phyloP scores from a whole-genome alignment of 1,284 basidiomycete genomes.

The Megacollybia platyphylla region DNA sequence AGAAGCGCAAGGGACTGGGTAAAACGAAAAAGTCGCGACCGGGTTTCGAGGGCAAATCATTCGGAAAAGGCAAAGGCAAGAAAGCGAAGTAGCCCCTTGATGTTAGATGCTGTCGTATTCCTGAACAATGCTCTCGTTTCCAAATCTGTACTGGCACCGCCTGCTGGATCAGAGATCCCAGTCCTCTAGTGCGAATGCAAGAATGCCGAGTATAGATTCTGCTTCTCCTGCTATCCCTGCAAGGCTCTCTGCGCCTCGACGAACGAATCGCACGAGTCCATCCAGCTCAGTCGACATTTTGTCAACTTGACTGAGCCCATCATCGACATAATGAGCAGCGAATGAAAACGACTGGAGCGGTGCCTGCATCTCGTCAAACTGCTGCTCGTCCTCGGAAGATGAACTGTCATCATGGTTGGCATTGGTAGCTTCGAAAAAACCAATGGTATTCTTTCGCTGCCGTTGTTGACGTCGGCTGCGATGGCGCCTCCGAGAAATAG shows the following conservation, averaged over 20 bases:
- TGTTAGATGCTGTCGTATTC: too few species aligned
- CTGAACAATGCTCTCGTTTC: too few species aligned
- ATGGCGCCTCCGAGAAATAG: constrained; percentile 38
- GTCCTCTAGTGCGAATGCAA: constrained; percentile 71
- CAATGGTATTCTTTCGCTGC: constrained; percentile 44
- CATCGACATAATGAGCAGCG: constrained; percentile 25
- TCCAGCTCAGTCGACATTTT: constrained; percentile 59
- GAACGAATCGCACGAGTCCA: constrained; percentile 53
- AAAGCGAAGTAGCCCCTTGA: background rate
- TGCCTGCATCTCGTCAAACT: constrained; percentile 17
- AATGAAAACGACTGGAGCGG: constrained; percentile 32
- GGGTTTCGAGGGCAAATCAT: constrained; percentile 73
- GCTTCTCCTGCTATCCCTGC: constrained; percentile 40
- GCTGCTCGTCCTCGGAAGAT: constrained; percentile 27
- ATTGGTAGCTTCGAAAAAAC: constrained; percentile 31
- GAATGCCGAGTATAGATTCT: constrained; percentile 52
- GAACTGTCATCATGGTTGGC: constrained; percentile 24
- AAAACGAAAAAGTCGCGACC: constrained; percentile 58
- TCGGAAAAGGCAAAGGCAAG: constrained; percentile 43
- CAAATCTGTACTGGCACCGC: too few species aligned
- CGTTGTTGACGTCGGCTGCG: constrained; percentile 42
- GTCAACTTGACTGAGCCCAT: constrained; percentile 36
- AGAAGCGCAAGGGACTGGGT: constrained; percentile 53
- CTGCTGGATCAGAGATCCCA: constrained; percentile 44
- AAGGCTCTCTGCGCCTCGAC: constrained; percentile 53